Percentiles rank a stretch among this genome's conserved stretches.
phyloP scores from a whole-genome alignment of 352 stramenopile species.

The Peronospora farinosa region DNA sequence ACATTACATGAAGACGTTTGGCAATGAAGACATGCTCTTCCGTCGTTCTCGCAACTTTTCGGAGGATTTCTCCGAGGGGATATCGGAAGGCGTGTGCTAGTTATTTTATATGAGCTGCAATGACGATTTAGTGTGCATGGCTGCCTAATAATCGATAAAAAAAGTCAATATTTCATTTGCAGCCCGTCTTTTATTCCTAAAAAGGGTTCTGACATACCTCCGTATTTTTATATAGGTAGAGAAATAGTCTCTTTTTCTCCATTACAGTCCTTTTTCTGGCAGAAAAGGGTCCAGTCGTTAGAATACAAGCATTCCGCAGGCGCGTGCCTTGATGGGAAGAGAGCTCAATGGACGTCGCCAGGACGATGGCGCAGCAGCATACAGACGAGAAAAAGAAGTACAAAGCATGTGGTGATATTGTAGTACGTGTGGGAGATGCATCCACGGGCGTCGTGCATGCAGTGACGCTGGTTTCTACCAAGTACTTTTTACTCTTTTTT shows the following conservation, averaged over 20 bases:
- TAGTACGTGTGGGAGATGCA: slow-evolving; percentile 47
- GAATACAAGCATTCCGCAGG: slow-evolving; percentile 22
- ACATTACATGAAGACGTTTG: slow-evolving; percentile 64
- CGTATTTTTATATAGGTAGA: background rate
- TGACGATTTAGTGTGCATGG: background rate
- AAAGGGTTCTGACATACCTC: background rate
- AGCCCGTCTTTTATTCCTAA: background rate
- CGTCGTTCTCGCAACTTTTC: slow-evolving; percentile 57
- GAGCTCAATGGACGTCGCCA: slow-evolving; percentile 25
- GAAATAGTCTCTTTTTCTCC: background rate
- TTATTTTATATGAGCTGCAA: slow-evolving; percentile 29
- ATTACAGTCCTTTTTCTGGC: slow-evolving; percentile 12
- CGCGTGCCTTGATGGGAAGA: slow-evolving; percentile 32
- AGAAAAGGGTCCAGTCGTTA: slow-evolving; percentile 2
- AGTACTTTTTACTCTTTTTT: slow-evolving; percentile 35
- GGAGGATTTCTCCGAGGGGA: slow-evolving; percentile 64
- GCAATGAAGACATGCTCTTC: slow-evolving; percentile 60
- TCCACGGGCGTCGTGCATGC: slow-evolving; percentile 35
- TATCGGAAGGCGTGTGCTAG: slow-evolving; percentile 80
- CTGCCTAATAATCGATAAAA: no score
- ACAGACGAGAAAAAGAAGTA: slow-evolving; percentile 23
- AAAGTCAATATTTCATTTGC: no score
- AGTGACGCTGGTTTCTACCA: slow-evolving; percentile 35
- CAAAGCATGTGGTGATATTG: slow-evolving; percentile 15
- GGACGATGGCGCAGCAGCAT: slow-evolving; percentile 18